Percentiles rank a stretch among this genome's conserved stretches.
These are phyloP conservation scores for Voacanga thouarsii DNA, from an alignment of 257 asterid species.

Conservation along the genomic window DNA sequence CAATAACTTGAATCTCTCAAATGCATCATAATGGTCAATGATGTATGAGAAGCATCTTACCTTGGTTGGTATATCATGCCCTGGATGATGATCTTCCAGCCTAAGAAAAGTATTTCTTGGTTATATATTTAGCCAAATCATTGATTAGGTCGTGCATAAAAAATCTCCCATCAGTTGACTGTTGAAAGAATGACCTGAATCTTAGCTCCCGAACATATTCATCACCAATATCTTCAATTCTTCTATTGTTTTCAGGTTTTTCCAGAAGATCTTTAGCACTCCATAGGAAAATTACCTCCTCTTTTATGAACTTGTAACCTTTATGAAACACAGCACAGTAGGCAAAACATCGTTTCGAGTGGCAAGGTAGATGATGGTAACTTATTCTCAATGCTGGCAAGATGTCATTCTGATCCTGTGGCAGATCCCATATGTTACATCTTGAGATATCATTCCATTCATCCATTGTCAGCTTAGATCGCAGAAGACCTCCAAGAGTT, in stretches of 20 bases:
- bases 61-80: slow-evolving; percentile 24
- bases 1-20: slow-evolving; percentile 38
- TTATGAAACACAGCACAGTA: slow-evolving; percentile 56
- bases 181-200: slow-evolving; percentile 48
- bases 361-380: slow-evolving; percentile 41
- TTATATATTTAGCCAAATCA: slow-evolving; percentile 57
- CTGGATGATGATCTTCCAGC: slow-evolving; percentile 34
- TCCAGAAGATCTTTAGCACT: slow-evolving; percentile 47
- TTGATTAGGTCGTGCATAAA: slow-evolving; percentile 59
- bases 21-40: slow-evolving; percentile 38
- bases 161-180: slow-evolving; percentile 27
- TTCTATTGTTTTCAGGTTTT: slow-evolving; percentile 18
- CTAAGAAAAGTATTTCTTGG: slow-evolving; percentile 51
- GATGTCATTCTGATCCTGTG: slow-evolving; percentile 43
- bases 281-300: slow-evolving; percentile 47
- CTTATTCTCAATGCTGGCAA: slow-evolving; percentile 44
- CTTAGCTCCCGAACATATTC: slow-evolving; percentile 43
- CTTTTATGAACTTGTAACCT: slow-evolving; percentile 43
- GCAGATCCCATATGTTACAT: slow-evolving; percentile 47
- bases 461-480: slow-evolving; percentile 33
- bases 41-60: slow-evolving; percentile 46
- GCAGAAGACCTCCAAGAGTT: slow-evolving; percentile 44
- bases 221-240: slow-evolving; percentile 40
- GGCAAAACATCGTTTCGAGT: slow-evolving; percentile 52
- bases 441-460: slow-evolving; percentile 45